Evolutionary conservation across 2,329 filamentous ascomycete species (phyloP).

Genomic region (Botrytis cinerea): DNA sequence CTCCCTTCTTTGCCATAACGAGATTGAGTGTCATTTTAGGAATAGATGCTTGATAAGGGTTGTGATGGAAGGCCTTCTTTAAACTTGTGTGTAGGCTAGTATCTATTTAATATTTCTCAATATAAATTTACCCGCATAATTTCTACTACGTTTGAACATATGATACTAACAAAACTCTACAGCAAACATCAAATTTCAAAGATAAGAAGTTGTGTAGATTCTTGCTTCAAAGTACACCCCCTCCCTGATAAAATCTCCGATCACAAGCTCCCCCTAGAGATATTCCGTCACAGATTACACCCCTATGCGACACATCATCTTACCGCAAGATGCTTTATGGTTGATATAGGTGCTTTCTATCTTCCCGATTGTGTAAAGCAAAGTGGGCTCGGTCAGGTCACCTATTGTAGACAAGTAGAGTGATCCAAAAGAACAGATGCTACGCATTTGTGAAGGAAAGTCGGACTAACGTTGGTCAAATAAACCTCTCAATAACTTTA

Average conservation of each 20-base stretch:
- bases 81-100: no score
- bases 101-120: no score
- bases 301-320: fast-evolving
- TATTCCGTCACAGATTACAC: fast-evolving
- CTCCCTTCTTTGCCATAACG: not conserved
- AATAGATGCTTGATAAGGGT: not conserved
- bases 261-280: not conserved
- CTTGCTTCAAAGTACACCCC: not conserved
- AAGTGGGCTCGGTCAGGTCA: not conserved
- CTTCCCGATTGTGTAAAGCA: not conserved
- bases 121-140: fast-evolving
- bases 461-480: not conserved
- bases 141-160: not conserved
- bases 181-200: not conserved
- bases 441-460: not conserved
- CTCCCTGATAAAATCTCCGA: not conserved
- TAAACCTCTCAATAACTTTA: not conserved
- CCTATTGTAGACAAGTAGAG: not conserved
- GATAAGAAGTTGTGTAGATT: not conserved
- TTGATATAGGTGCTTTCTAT: not conserved
- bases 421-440: not conserved
- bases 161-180: not conserved
- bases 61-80: not conserved
- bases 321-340: fast-evolving
- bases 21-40: not conserved